Evolutionary conservation across 805 yeast genomes (phyloP), one percentile per base, ranked within the genome.

Genomic region (Blastobotrys chiropterorum): DNA sequence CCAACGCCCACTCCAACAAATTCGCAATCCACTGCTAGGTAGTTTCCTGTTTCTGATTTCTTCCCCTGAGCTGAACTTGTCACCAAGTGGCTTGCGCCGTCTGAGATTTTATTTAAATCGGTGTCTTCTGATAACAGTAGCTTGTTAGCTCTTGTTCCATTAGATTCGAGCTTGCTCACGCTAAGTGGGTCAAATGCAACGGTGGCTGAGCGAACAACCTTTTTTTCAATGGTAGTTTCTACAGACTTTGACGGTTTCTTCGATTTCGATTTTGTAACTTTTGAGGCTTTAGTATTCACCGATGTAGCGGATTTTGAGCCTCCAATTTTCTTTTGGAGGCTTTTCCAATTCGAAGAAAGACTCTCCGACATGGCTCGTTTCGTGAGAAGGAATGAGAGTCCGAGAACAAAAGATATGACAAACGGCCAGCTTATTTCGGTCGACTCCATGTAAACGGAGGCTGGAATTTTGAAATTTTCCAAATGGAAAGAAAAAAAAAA

Each of bases 1-100:
- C 81, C 83, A 3, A 77, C 79, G 0, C 96, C 97, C 1, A 86
- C 83, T 8, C 97, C 97, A 1, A 90, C 97, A 72, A 90, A 90
- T 61, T 90, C 98, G 71, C 97, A 90, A 68, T 90, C 98, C 55
- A 90, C 79, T 1, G 96, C 88, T 1, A 90, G 54, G 59, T 78
- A 90, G 60, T 78, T 85, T 1, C 97, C 97, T 0, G 81, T 71
- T 44, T 76, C 59, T 6, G 65, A 51, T n/a, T 62, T 51, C 22
- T 40, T 48, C 13, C 15, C 51, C 13, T 19, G 34, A 41, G 17
- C 19, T 38, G 17, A 34, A n/a, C 4, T 22, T 15, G 16, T 14
- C 7, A 13, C 7, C 21, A 22, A 26, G 19, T 13, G 47, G 34
- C 11, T 26, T 26, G 34, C 5, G 5, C 34, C 34, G 11, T 26